Percentiles rank a stretch among this genome's conserved stretches.
phyloP scores from a whole-genome alignment of 2,329 filamentous ascomycete species.

The Aspergillus hiratsukae region DNA sequence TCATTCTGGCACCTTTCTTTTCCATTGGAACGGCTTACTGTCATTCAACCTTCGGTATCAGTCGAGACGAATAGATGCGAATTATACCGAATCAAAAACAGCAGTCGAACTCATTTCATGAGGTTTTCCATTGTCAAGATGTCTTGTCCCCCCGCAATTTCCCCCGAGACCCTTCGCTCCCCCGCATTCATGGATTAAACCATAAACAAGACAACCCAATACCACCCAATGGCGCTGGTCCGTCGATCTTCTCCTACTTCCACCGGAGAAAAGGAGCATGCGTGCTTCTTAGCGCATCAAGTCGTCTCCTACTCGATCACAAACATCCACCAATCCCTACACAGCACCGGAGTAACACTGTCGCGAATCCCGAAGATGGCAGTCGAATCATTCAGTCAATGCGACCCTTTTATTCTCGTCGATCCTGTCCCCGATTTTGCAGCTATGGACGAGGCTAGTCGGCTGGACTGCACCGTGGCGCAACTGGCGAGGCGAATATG shows the following conservation, averaged over 20 bases:
- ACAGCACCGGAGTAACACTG: conserved; percentile 15
- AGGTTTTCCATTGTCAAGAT: not conserved
- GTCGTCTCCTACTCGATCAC: not conserved
- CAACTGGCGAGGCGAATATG: conserved; percentile 9
- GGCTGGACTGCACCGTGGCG: not conserved
- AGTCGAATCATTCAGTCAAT: not conserved
- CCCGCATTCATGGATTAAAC: not conserved
- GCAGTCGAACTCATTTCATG: not conserved
- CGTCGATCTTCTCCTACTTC: not conserved
- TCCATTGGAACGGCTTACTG: not conserved
- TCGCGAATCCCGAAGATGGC: conserved; percentile 17
- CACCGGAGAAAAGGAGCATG: not conserved
- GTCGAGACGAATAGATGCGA: not conserved
- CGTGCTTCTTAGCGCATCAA: not conserved
- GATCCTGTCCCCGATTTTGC: not conserved
- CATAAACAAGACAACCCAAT: not conserved
- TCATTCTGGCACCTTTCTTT: not conserved
- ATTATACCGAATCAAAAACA: not conserved
- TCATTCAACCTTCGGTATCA: not conserved
- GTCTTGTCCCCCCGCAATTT: not conserved
- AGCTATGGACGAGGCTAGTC: not conserved
- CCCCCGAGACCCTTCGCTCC: not conserved
- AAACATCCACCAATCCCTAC: conserved; percentile 27
- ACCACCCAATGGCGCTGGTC: not conserved
- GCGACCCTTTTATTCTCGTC: not conserved